phyloP scores from a whole-genome alignment of 179 eudicot species.

The Vitellaria paradoxa region DNA sequence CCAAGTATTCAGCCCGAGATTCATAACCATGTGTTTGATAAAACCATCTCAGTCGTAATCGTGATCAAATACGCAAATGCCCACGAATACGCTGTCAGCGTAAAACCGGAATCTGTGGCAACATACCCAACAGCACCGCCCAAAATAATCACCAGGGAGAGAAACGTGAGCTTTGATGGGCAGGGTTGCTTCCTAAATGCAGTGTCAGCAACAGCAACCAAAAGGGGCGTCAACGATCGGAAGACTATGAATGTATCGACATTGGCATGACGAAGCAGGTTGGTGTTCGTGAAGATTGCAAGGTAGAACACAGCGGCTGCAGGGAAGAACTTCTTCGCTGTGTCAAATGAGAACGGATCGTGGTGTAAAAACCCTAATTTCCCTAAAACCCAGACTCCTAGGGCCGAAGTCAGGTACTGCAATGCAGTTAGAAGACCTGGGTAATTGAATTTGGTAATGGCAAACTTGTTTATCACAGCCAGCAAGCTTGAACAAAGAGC shows the following conservation, averaged over 20 bases:
- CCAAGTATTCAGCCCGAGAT: conserved; percentile 96
- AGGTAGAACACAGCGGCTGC: conserved; percentile 86
- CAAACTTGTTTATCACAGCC: conserved; percentile 92
- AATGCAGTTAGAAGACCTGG: conserved; percentile 89
- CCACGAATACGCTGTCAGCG: conserved; percentile 90
- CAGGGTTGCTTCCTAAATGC: conserved; percentile 79
- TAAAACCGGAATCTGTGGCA: conserved; percentile 84
- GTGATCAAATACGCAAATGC: conserved; percentile 88
- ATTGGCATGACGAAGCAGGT: conserved; percentile 91
- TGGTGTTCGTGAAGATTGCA: conserved; percentile 95
- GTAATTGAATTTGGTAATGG: conserved; percentile 88
- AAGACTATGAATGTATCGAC: conserved; percentile 94
- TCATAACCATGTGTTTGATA: conserved; percentile 96
- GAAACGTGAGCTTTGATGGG: conserved; percentile 78
- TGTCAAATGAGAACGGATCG: conserved; percentile 60
- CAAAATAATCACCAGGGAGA: conserved; percentile 67
- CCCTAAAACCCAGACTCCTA: conserved; percentile 90
- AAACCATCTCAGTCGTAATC: conserved; percentile 96
- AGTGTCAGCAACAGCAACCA: conserved; percentile 94
- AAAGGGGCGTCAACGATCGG: conserved; percentile 79
- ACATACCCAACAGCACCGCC: conserved; percentile 93
- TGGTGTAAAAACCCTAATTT: conserved; percentile 78
- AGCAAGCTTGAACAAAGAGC: conserved; percentile 90
- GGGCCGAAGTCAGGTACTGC: conserved; percentile 81
- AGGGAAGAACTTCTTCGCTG: conserved; percentile 88